Conservation (phyloP, 2,329 filamentous ascomycete genomes). For the Stachybotrys elegans region DNA sequence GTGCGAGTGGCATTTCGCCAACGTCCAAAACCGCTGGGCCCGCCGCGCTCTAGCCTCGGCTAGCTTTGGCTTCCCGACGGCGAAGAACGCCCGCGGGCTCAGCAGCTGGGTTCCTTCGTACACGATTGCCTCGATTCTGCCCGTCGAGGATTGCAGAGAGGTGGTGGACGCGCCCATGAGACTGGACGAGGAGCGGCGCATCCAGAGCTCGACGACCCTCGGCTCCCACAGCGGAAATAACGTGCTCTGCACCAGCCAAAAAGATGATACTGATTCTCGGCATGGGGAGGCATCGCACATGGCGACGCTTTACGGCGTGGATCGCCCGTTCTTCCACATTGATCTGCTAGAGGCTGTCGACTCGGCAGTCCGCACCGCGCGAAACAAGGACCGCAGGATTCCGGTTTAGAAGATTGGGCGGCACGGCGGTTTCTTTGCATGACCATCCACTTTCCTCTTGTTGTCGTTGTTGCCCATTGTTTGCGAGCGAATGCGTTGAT, state of each 20-base stretch:
- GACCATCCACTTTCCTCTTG: too few species aligned
- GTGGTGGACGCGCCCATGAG: not conserved
- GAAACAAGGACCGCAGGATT: constrained; percentile 13
- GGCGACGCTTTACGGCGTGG: constrained; percentile 31
- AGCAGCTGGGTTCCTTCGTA: constrained; percentile 27
- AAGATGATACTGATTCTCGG: too few species aligned
- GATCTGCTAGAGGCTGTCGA: constrained; percentile 39
- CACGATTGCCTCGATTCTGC: constrained; percentile 21
- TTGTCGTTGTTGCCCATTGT: too few species aligned
- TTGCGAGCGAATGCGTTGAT: too few species aligned
- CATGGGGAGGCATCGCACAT: not conserved
- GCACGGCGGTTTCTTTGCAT: too few species aligned
- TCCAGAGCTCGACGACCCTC: not conserved
- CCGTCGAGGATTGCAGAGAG: not conserved
- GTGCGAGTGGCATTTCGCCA: constrained; percentile 51
- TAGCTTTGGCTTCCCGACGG: constrained; percentile 46
- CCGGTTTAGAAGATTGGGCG: not conserved
- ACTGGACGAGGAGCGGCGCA: not conserved
- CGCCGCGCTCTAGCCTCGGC: constrained; percentile 49
- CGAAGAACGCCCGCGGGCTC: constrained; percentile 19
- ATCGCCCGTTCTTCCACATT: constrained; percentile 43
- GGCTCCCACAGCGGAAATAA: too few species aligned
- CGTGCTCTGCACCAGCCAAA: too few species aligned
- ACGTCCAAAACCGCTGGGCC: constrained; percentile 51
- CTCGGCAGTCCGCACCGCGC: constrained; percentile 23